Conservation (phyloP, 2,329 filamentous ascomycete species). For the Sarocladiaceae sp. region DNA sequence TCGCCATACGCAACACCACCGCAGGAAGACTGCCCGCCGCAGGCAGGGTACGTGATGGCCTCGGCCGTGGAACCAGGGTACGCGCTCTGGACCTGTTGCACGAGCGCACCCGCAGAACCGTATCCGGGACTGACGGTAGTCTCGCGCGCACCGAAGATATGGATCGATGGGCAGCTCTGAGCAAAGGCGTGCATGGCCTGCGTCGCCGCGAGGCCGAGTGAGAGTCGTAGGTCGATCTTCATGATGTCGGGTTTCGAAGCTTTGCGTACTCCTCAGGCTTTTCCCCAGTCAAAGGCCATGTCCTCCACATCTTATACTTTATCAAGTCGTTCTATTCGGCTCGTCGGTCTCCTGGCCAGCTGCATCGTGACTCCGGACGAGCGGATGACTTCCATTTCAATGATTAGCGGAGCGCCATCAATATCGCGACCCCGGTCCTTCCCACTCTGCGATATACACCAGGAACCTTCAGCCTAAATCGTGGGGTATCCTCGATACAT, state of each 20-base stretch:
- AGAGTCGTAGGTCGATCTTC: conserved; percentile 1
- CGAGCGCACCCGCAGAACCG: conserved; percentile 44
- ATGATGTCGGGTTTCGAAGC: background rate
- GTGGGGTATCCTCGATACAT: background rate
- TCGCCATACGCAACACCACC: conserved; percentile 56
- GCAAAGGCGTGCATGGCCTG: background rate
- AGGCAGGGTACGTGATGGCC: conserved; percentile 57
- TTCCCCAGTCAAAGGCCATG: no score
- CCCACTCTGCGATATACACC: background rate
- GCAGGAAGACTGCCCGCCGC: conserved; percentile 55
- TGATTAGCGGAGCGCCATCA: background rate
- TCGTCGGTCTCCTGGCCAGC: no score
- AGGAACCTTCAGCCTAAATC: conserved; percentile 1
- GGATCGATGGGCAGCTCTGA: conserved; percentile 33
- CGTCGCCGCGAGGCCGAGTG: background rate
- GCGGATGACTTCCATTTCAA: conserved; percentile 1
- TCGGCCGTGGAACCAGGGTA: conserved; percentile 49
- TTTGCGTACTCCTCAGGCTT: no score
- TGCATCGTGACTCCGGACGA: background rate
- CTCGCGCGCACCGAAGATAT: conserved; percentile 44
- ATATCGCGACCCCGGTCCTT: background rate
- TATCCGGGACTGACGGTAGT: conserved; percentile 48
- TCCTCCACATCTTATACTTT: no score
- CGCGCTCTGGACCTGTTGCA: conserved; percentile 43
- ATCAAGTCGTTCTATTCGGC: no score